Evolutionary conservation across 305 asterid genomes (phyloP).

Genomic region (Nicotiana rustica): DNA sequence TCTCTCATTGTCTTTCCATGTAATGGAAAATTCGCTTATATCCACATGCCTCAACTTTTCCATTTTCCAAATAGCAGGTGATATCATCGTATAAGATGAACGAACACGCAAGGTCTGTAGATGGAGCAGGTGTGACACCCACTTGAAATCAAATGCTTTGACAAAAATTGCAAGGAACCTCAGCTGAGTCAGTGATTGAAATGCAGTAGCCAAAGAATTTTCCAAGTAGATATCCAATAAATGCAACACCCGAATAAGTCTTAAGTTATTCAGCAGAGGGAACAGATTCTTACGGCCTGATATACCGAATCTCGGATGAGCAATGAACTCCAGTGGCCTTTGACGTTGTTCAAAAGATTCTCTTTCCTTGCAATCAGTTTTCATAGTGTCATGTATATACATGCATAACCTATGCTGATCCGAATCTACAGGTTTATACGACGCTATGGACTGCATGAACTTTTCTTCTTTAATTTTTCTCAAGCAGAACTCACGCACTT

Average conservation of each 20-base stretch:
- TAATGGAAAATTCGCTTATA: too few species aligned
- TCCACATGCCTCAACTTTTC: too few species aligned
- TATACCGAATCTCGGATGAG: not conserved
- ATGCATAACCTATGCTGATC: slow-evolving; percentile 17
- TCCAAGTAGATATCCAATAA: slow-evolving; percentile 11
- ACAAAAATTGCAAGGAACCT: too few species aligned
- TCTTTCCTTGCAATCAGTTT: not conserved
- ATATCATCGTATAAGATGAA: too few species aligned
- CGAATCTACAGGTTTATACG: not conserved
- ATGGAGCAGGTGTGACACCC: too few species aligned
- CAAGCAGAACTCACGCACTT: slow-evolving; percentile 13
- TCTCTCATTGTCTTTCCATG: not conserved
- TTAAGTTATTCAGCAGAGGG: slow-evolving; percentile 4
- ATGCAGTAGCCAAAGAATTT: not conserved
- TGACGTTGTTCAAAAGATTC: not conserved
- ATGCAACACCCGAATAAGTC: slow-evolving; percentile 32
- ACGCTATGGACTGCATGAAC: not conserved
- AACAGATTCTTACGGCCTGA: not conserved
- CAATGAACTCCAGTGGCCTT: not conserved
- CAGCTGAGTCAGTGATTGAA: too few species aligned
- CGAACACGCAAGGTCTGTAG: too few species aligned
- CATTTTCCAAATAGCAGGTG: too few species aligned
- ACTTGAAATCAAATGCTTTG: too few species aligned
- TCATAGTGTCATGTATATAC: not conserved
- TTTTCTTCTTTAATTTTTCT: not conserved